Evolutionary conservation across 2,329 filamentous ascomycete species (phyloP).

Genomic region (Colletotrichum destructivum): DNA sequence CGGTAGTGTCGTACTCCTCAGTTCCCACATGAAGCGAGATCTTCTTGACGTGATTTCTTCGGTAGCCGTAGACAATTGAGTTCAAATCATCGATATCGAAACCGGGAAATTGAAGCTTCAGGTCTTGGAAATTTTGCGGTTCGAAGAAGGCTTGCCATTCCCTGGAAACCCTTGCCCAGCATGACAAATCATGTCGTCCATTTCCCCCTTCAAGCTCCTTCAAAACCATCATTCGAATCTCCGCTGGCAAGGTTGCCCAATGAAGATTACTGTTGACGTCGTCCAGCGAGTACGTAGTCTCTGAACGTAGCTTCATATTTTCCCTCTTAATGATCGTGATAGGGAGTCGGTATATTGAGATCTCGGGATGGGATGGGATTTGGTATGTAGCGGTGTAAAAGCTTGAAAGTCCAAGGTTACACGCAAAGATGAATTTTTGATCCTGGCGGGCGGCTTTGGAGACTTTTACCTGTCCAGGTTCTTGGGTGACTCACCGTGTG

Average conservation of each 20-base stretch:
- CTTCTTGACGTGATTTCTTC: constrained; percentile 6
- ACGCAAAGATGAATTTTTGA: no score
- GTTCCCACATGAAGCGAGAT: constrained; percentile 5
- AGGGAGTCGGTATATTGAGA: no score
- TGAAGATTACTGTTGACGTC: background rate
- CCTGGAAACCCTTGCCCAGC: constrained; percentile 4
- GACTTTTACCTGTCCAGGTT: no score
- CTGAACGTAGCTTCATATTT: constrained; percentile 17
- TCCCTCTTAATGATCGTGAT: no score
- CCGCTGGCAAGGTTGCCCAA: constrained; percentile 7
- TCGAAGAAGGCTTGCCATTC: constrained; percentile 28
- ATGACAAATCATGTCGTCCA: background rate
- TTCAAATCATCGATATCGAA: background rate
- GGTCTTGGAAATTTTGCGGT: background rate
- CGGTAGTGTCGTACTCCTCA: background rate
- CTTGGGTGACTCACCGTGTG: no score
- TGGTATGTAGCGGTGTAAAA: no score
- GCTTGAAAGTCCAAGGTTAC: no score
- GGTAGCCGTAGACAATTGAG: background rate
- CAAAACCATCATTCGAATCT: constrained; percentile 20
- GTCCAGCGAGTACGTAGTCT: background rate
- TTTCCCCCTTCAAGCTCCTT: background rate
- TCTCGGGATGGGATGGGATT: no score
- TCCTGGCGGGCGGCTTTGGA: no score
- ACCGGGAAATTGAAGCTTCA: constrained; percentile 13